A percentile compares a stretch with the other conserved stretches of the same genome.
Conservation (phyloP, 768 basidiomycete species). For the Lactarius deliciosus region DNA sequence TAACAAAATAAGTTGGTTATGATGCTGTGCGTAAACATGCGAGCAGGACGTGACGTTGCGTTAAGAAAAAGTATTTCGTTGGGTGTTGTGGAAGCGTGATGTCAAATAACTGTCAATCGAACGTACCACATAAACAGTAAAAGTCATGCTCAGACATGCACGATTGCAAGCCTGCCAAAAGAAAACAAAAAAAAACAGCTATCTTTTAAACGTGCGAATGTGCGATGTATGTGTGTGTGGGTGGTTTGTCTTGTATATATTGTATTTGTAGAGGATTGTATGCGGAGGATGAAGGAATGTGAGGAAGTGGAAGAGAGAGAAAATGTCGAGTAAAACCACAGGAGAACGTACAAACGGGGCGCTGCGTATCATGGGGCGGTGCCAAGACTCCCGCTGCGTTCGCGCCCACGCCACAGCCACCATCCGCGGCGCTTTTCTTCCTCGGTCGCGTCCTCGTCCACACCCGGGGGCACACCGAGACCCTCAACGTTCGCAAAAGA, state of each 20-base stretch:
- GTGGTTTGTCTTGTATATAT: constrained; percentile 7
- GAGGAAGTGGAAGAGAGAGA: not conserved
- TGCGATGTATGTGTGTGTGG: constrained; percentile 6
- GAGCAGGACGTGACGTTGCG: not conserved
- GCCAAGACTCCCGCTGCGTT: constrained; percentile 19
- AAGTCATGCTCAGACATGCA: not conserved
- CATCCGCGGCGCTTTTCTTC: constrained; percentile 18
- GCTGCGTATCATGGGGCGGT: constrained; percentile 1
- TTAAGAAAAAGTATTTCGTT: not conserved
- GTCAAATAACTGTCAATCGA: constrained; percentile 2
- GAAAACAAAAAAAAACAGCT: not conserved
- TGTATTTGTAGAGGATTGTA: not conserved
- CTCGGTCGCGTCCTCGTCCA: constrained; percentile 36
- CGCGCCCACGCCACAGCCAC: constrained; percentile 24
- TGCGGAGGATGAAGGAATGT: not conserved
- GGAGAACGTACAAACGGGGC: not conserved
- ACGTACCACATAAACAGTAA: constrained; percentile 7
- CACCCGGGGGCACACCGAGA: constrained; percentile 57
- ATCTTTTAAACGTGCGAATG: constrained; percentile 14
- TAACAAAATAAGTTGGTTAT: not conserved
- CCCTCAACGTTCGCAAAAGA: constrained; percentile 69
- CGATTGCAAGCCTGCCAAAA: constrained; percentile 2
- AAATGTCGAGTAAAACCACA: constrained; percentile 1
- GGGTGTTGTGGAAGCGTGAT: not conserved
- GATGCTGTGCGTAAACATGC: not conserved